These are phyloP conservation scores for Fusarium mexicanum DNA, from an alignment of 2,329 filamentous ascomycete species.

Conservation along the genomic window DNA sequence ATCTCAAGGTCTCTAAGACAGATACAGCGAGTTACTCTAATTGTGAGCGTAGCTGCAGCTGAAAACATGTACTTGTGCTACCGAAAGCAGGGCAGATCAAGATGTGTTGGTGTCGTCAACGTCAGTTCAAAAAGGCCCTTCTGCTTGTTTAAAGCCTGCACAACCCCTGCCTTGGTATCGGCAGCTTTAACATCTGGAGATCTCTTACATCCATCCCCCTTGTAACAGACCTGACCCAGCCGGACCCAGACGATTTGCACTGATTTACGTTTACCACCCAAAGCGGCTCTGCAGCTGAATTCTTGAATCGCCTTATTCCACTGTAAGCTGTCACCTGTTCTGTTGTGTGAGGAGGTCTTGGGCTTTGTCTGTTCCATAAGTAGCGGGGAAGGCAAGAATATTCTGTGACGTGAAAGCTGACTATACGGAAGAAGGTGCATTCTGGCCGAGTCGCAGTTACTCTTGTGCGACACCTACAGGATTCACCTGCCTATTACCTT, in stretches of 20 bases:
- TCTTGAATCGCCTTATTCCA: constrained; percentile 8
- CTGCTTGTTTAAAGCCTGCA: constrained; percentile 37
- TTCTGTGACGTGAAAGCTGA: constrained; percentile 22
- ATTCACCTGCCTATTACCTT: neutral
- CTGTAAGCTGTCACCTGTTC: constrained; percentile 22
- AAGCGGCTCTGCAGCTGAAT: constrained; percentile 22
- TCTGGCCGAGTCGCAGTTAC: neutral
- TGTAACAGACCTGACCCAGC: constrained; percentile 16
- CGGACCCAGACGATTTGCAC: constrained; percentile 27
- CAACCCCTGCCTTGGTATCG: constrained; percentile 33
- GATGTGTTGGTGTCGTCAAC: constrained; percentile 31
- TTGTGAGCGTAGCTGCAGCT: constrained; percentile 18
- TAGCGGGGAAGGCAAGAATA: neutral
- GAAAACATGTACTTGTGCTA: constrained; percentile 15
- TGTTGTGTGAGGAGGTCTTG: neutral
- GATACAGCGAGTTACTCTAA: constrained; percentile 21
- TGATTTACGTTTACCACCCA: constrained; percentile 9
- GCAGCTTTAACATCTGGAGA: constrained; percentile 4
- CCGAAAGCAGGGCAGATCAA: constrained; percentile 37
- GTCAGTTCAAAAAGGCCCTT: constrained; percentile 32
- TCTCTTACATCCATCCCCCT: constrained; percentile 25
- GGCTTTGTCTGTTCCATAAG: neutral
- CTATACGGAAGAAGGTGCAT: constrained; percentile 28
- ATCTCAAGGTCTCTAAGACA: constrained; percentile 2
- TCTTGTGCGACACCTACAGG: neutral